Percentiles rank a stretch among this genome's conserved stretches.
Conservation (phyloP, 2,329 filamentous ascomycete genomes). For the Atkinsonella hypoxylon region DNA sequence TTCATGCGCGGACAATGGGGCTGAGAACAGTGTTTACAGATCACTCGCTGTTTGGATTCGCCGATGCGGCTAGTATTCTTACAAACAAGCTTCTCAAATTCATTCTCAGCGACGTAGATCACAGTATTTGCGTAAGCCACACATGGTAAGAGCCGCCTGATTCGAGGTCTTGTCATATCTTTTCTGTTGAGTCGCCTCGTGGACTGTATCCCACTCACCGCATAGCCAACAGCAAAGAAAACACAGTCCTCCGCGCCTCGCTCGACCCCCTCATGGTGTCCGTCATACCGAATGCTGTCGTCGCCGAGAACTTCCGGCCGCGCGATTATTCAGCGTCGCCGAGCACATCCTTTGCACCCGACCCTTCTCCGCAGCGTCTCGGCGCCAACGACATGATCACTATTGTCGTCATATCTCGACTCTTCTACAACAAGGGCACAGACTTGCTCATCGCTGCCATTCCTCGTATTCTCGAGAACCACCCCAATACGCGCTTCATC, state of each 20-base stretch:
- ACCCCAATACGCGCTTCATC: conserved; percentile 91
- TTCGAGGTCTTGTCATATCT: neutral
- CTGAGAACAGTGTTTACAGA: conserved; percentile 93
- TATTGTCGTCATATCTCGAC: conserved; percentile 90
- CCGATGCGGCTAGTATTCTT: conserved; percentile 87
- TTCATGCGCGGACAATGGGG: conserved; percentile 94
- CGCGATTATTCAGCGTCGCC: conserved; percentile 27
- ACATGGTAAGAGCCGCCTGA: conserved; percentile 55
- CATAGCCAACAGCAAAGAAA: conserved; percentile 64
- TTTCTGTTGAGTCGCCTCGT: neutral
- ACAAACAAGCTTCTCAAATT: conserved; percentile 98
- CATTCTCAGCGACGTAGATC: conserved; percentile 88
- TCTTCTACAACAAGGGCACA: conserved; percentile 98
- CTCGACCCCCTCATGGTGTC: conserved; percentile 95
- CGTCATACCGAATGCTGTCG: conserved; percentile 93
- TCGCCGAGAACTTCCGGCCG: conserved; percentile 89
- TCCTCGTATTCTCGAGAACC: conserved; percentile 75
- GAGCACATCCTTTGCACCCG: conserved; percentile 25
- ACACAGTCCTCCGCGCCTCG: conserved; percentile 87
- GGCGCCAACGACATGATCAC: conserved; percentile 81
- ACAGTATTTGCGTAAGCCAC: conserved; percentile 96
- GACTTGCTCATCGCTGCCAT: conserved; percentile 95
- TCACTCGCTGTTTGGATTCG: conserved; percentile 94
- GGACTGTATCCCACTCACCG: neutral
- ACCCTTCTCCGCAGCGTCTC: conserved; percentile 51